Percentiles rank a stretch among this genome's conserved stretches.
Conservation (phyloP, 495 filamentous ascomycete genomes). For the Penicillium steckii region DNA sequence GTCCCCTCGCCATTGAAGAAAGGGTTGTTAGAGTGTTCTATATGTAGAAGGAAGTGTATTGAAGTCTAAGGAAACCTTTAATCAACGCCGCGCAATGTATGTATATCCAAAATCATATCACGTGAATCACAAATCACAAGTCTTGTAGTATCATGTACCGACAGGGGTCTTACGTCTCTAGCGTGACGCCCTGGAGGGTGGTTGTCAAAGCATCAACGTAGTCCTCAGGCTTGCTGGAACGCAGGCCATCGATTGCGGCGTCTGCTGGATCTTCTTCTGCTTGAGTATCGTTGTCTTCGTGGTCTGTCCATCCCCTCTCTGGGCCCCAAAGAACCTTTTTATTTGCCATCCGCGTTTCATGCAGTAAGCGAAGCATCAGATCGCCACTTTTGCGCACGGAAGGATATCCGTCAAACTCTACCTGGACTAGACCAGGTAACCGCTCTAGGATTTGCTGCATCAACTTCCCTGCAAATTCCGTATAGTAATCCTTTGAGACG, state of each 20-base stretch:
- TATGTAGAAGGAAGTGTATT: background rate
- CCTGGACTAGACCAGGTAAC: constrained; percentile 56
- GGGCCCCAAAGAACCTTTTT: constrained; percentile 68
- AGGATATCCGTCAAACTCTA: constrained; percentile 75
- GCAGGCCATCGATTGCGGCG: constrained; percentile 17
- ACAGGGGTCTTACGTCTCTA: constrained; percentile 11
- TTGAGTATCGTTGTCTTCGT: constrained; percentile 28
- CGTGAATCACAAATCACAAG: background rate
- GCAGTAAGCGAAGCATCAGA: constrained; percentile 67
- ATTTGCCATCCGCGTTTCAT: constrained; percentile 47
- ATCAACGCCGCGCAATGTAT: constrained; percentile 22
- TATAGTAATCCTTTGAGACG: constrained; percentile 67
- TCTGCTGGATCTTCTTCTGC: constrained; percentile 4
- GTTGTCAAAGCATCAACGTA: constrained; percentile 15
- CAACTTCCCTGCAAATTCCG: constrained; percentile 62
- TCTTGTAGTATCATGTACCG: background rate
- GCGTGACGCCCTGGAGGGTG: constrained; percentile 14
- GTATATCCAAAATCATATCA: constrained; percentile 11
- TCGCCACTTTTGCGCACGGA: constrained; percentile 67
- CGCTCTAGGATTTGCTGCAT: constrained; percentile 56
- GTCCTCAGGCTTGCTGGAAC: constrained; percentile 6
- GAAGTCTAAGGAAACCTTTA: background rate
- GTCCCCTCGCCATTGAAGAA: no score
- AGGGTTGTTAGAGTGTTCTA: background rate
- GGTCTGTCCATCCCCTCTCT: constrained; percentile 62